Evolutionary conservation across 176 grass and related monocot species (phyloP).

Genomic region (Aegilops bicornis): DNA sequence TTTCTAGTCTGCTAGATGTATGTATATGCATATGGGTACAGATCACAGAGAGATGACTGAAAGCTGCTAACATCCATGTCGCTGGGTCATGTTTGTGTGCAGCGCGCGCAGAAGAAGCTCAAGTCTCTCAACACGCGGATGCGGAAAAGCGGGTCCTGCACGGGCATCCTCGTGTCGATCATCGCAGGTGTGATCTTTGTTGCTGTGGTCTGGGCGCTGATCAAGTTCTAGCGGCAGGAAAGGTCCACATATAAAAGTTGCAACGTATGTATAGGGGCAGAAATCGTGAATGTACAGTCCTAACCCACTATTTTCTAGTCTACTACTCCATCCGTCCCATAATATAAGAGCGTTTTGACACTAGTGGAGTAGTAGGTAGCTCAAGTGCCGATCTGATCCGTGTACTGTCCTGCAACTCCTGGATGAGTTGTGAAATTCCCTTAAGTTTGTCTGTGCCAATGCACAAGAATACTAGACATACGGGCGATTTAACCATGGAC

Average conservation of each 20-base stretch:
- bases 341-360: too few species aligned
- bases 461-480: too few species aligned
- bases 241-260: background rate
- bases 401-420: background rate
- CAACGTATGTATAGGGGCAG: background rate
- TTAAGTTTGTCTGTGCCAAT: background rate
- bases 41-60: background rate
- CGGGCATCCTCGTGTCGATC: conserved; percentile 37
- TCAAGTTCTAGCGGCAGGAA: conserved; percentile 26
- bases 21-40: too few species aligned
- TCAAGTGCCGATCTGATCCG: background rate
- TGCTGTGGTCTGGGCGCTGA: conserved; percentile 39
- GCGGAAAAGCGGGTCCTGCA: conserved; percentile 45
- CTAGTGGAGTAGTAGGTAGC: too few species aligned
- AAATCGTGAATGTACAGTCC: background rate
- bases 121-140: conserved; percentile 49
- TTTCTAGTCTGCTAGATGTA: background rate
- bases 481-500: too few species aligned
- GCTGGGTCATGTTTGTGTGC: background rate
- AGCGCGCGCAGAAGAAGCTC: conserved; percentile 54
- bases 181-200: conserved; percentile 43
- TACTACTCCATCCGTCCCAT: too few species aligned
- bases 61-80: background rate
- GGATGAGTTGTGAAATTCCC: background rate
- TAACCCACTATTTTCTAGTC: background rate